Conservation (phyloP, 495 filamentous ascomycete genomes). For the Neurospora tetrasperma region DNA sequence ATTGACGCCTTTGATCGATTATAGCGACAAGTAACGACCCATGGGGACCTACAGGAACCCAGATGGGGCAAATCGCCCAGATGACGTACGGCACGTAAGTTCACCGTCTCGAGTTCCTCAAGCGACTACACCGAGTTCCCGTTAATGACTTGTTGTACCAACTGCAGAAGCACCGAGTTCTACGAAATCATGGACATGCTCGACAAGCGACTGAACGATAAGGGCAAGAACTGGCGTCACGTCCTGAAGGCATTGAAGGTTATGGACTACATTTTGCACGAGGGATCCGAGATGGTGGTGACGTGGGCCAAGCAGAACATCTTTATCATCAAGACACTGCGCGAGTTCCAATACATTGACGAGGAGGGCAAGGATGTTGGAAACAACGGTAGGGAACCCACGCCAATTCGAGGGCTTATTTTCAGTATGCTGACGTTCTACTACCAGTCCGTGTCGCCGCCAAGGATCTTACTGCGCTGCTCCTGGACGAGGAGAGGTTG, state of each 20-base stretch:
- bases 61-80: constrained; percentile 98
- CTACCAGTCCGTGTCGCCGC: constrained; percentile 80
- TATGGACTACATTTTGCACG: constrained; percentile 95
- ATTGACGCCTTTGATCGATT: constrained; percentile 5
- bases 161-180: constrained; percentile 78
- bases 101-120: constrained; percentile 9
- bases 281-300: constrained; percentile 92
- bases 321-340: constrained; percentile 95
- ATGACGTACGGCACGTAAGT: constrained; percentile 93
- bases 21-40: constrained; percentile 97
- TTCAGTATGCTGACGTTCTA: neutral
- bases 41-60: constrained; percentile 95
- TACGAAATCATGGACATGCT: constrained; percentile 99
- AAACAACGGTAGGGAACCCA: constrained; percentile 61
- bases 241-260: constrained; percentile 97
- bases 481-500: constrained; percentile 89
- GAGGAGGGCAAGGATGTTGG: constrained; percentile 92
- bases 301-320: constrained; percentile 97
- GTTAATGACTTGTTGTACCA: constrained; percentile 1
- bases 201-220: constrained; percentile 97
- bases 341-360: constrained; percentile 93
- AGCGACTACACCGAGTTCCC: neutral
- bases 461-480: constrained; percentile 89
- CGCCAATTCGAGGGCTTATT: neutral
- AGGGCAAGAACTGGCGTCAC: constrained; percentile 99